phyloP scores from a whole-genome alignment of 23 red algal genomes.

The Cyanidioschyzon merolae region DNA sequence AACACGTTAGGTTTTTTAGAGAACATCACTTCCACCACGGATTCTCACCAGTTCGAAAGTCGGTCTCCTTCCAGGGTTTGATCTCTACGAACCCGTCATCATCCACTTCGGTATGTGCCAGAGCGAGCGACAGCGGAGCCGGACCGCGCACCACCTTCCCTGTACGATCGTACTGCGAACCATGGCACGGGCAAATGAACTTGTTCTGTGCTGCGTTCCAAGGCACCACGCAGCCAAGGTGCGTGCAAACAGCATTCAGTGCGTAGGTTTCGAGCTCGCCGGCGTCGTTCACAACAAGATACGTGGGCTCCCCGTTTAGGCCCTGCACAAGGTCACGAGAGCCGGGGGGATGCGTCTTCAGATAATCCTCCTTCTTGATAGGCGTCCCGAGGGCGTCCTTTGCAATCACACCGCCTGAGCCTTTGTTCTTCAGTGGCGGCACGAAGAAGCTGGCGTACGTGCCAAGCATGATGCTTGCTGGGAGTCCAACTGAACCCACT shows the following conservation, averaged over 20 bases:
- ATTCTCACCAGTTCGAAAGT: slow-evolving; percentile 71
- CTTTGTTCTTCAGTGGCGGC: slow-evolving; percentile 39
- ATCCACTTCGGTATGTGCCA: slow-evolving; percentile 58
- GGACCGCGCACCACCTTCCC: slow-evolving; percentile 91
- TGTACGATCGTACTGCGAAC: slow-evolving; percentile 79
- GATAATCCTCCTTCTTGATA: slow-evolving; percentile 52
- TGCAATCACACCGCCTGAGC: slow-evolving; percentile 38
- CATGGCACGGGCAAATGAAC: slow-evolving; percentile 96
- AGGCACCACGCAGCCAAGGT: slow-evolving; percentile 94
- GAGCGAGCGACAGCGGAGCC: slow-evolving; percentile 86
- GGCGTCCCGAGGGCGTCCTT: slow-evolving; percentile 70
- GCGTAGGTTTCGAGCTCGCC: slow-evolving; percentile 64
- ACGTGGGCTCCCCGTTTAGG: slow-evolving; percentile 72
- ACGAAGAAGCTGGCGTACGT: slow-evolving; percentile 72
- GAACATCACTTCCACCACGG: slow-evolving; percentile 99
- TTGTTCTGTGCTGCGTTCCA: slow-evolving; percentile 94
- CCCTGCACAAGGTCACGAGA: slow-evolving; percentile 87
- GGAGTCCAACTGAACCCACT: slow-evolving; percentile 45
- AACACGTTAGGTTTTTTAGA: too few species aligned
- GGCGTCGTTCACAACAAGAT: slow-evolving; percentile 69
- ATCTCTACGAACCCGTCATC: slow-evolving; percentile 54
- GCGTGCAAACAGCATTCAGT: slow-evolving; percentile 92
- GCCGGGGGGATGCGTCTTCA: slow-evolving; percentile 42
- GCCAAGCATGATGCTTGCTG: slow-evolving; percentile 26
- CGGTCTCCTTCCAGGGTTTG: slow-evolving; percentile 89